A percentile compares a stretch with the other conserved stretches of the same genome.
Conservation (phyloP, 2,329 filamentous ascomycete species). For the Diaporthe helianthi region DNA sequence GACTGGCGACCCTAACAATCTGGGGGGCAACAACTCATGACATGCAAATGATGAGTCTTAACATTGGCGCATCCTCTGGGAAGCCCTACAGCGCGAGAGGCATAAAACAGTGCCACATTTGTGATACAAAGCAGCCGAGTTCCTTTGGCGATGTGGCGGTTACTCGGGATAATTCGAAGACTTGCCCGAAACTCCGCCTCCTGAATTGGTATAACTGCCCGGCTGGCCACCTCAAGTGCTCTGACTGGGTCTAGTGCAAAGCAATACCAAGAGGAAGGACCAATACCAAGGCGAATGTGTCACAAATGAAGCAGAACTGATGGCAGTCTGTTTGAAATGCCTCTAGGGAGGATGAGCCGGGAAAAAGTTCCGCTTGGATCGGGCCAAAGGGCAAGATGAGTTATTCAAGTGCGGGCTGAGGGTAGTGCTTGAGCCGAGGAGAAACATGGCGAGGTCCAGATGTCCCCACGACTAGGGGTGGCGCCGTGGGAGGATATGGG, state of each 20-base stretch:
- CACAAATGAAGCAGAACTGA: too few species aligned
- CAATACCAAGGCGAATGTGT: background rate
- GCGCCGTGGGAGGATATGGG: background rate
- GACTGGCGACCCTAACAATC: background rate
- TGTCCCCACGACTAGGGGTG: background rate
- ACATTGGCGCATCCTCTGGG: background rate
- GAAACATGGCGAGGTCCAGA: background rate
- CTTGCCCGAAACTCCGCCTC: background rate
- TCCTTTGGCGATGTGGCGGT: background rate
- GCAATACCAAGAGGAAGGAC: background rate
- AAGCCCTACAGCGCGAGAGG: background rate
- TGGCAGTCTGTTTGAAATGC: background rate
- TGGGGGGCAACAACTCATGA: background rate
- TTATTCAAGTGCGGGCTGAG: too few species aligned
- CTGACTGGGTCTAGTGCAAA: background rate
- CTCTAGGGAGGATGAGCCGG: background rate
- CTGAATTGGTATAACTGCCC: background rate
- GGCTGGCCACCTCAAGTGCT: background rate
- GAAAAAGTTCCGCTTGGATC: background rate
- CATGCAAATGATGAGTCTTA: background rate
- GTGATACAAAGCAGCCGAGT: background rate
- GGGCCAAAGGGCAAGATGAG: background rate
- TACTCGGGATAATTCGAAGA: background rate
- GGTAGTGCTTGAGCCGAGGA: background rate
- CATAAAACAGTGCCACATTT: background rate